Evolutionary conservation across 23 red algal genomes (phyloP).

Genomic region (Gracilariopsis chorda): DNA sequence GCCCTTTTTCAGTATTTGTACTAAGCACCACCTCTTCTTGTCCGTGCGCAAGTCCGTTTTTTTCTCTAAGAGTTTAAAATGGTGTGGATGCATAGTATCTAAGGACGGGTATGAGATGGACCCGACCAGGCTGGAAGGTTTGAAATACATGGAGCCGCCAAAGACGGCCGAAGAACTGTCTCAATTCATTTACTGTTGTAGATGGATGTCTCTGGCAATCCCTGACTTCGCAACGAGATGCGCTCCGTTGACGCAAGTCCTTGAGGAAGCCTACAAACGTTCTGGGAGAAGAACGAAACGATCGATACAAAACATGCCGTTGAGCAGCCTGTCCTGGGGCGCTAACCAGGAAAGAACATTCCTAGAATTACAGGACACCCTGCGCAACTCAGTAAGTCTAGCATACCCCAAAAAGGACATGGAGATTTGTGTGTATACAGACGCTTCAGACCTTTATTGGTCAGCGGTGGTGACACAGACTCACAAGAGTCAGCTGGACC

Average conservation of each 20-base stretch:
- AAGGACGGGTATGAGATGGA: constrained; percentile 10
- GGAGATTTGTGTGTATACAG: not conserved
- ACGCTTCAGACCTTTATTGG: not conserved
- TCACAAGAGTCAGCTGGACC: not conserved
- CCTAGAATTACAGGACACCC: not conserved
- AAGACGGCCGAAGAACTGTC: constrained; percentile 36
- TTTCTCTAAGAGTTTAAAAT: not conserved
- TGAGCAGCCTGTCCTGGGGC: not conserved
- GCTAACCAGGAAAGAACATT: not conserved
- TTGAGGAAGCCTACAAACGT: not conserved
- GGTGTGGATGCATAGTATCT: constrained; percentile 9
- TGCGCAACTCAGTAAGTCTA: not conserved
- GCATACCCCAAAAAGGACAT: not conserved
- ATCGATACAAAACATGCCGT: not conserved
- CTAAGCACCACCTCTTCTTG: not conserved
- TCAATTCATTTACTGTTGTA: constrained; percentile 29
- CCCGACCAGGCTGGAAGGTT: not conserved
- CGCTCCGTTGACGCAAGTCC: not conserved
- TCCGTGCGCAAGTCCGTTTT: not conserved
- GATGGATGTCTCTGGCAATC: constrained; percentile 27
- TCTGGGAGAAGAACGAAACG: constrained; percentile 12
- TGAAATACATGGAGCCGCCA: not conserved
- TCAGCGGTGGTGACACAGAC: not conserved
- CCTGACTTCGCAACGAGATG: not conserved
- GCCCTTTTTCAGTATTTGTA: constrained; percentile 5